Conservation (phyloP, 2,329 filamentous ascomycete genomes). For the Westerdykella sp. region DNA sequence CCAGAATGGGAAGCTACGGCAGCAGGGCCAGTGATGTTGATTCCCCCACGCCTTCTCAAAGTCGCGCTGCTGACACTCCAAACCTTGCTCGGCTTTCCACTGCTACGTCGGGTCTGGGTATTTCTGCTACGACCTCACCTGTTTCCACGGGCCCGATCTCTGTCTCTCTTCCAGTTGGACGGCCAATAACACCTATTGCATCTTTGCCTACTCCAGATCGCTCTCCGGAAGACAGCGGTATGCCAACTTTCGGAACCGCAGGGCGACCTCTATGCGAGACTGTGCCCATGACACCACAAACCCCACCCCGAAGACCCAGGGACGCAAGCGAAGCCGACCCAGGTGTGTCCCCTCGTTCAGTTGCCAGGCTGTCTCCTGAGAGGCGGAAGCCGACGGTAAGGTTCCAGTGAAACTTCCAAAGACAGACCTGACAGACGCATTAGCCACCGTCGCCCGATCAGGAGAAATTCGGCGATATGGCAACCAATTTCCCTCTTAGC, state of each 20-base stretch:
- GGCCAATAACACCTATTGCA: conserved; percentile 12
- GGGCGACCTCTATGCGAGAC: conserved; percentile 7
- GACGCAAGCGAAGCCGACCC: conserved; percentile 16
- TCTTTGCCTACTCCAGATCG: conserved; percentile 7
- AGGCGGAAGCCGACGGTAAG: conserved; percentile 23
- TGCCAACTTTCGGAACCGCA: background rate
- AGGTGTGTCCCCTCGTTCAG: conserved; percentile 18
- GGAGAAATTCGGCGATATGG: conserved; percentile 18
- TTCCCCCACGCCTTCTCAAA: conserved; percentile 23
- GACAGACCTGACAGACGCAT: conserved; percentile 7
- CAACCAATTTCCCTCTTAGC: conserved; percentile 20
- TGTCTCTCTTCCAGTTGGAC: conserved; percentile 5
- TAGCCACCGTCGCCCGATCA: conserved; percentile 20
- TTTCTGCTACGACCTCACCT: conserved; percentile 16
- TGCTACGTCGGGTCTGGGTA: conserved; percentile 16
- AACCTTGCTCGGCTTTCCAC: conserved; percentile 7
- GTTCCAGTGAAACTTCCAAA: conserved; percentile 1
- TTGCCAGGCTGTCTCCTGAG: conserved; percentile 16
- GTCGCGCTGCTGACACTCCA: conserved; percentile 19
- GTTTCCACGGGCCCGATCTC: conserved; percentile 10
- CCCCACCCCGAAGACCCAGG: conserved; percentile 7
- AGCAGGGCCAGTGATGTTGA: conserved; percentile 20
- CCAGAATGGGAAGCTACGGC: conserved; percentile 19
- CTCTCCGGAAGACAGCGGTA: conserved; percentile 5
- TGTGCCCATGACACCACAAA: conserved; percentile 13